A percentile compares a stretch with the other conserved stretches of the same genome.
Conservation (phyloP, 2,329 filamentous ascomycete species). For the Aspergillus awamori region DNA sequence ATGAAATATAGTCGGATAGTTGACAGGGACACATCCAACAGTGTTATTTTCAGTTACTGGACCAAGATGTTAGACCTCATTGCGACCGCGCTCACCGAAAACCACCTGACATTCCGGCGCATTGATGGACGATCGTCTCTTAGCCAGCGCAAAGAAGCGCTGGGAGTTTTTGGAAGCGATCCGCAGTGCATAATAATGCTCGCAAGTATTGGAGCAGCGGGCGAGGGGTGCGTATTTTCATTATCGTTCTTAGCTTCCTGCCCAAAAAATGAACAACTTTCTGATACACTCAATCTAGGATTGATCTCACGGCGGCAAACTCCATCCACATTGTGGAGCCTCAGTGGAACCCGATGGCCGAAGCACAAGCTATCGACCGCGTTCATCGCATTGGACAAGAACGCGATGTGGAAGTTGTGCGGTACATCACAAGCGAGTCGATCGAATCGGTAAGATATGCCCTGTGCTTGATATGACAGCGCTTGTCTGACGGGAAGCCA, state of each 20-base stretch:
- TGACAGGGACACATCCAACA: not conserved
- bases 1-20: no score
- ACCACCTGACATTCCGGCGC: not conserved
- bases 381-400: conserved; percentile 84
- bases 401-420: conserved; percentile 72
- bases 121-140: conserved; percentile 9
- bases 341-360: conserved; percentile 86
- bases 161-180: not conserved
- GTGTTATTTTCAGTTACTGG: conserved; percentile 14
- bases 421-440: conserved; percentile 60
- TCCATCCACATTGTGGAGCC: conserved; percentile 74
- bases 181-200: conserved; percentile 6
- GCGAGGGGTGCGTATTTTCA: conserved; percentile 7
- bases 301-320: conserved; percentile 16
- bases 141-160: not conserved
- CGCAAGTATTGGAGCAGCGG: conserved; percentile 13
- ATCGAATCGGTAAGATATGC: conserved; percentile 60
- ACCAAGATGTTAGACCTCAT: conserved; percentile 14
- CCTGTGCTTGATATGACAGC: not conserved
- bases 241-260: not conserved
- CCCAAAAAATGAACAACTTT: not conserved
- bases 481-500: no score
- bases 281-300: not conserved
- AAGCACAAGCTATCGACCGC: conserved; percentile 85
- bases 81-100: not conserved